Base-by-base conservation (phyloP, 352 stramenopile genomes). In the Globisporangium cystogenes region DNA sequence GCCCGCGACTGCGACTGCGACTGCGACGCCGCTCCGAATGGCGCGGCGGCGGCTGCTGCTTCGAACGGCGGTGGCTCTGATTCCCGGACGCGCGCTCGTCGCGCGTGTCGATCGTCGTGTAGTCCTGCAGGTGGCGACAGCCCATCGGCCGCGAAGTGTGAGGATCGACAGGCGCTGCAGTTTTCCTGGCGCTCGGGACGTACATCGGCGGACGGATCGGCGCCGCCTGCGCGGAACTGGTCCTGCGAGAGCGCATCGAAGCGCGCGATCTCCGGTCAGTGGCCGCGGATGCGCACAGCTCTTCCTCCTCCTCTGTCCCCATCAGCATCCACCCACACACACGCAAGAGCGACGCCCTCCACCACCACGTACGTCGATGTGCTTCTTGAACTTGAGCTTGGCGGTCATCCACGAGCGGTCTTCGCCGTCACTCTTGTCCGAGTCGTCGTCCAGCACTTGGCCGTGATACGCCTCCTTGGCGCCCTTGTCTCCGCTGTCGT, bases 371-470 rank as follows among this genome's bases (percentile, higher is more conserved):
- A 93, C 85, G 55, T 95, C 86, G 31, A 93, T 91, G 61, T 95
- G 86, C 48, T 93, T 93, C 57, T 87, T 90, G 63, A 93, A 93
- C 67, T 90, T 90, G 44, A 95, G 74, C 62, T 93, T 90, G n/a
- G 79, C 76, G 1, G 72, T 76, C 77, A 92, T 90, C 86, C 86
- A 95, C 14, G 79, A 88, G 35, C 69, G 70, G 53, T 85, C 77
- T 5, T 74, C 37, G 36, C 69, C 51, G 6, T 73, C 68, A 18
- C 64, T 56, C 0, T 49, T 45, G 11, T 53, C 64, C 21, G 64
- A 59, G 46, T 80, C 72, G 51, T 86, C 72, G 49, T 85, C 74
- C 4, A 91, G 54, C 44, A 91, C 59, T 59, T 89, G 81, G 3
- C 81, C 78, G 50, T 91, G 76, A 48, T 90, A 91, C 10, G 59